Base-by-base conservation (phyloP, 768 basidiomycete species). In the Solioccasus polychromus region DNA sequence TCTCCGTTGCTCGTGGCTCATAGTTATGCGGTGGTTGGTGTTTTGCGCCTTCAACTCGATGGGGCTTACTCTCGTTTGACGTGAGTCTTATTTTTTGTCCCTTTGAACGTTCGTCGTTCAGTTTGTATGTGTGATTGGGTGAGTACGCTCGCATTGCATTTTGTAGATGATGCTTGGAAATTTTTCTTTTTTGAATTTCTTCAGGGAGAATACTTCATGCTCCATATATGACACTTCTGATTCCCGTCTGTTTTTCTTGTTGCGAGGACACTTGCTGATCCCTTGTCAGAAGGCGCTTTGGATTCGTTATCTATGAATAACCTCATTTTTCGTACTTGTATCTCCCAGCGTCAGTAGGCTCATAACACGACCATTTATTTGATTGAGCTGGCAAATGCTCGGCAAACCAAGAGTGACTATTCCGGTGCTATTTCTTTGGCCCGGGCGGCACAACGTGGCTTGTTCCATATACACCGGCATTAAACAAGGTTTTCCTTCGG, bases 31-130 rank as follows among this genome's bases (percentile, higher is more conserved):
- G 82, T 88, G 80, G 82, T 76, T 51, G 74, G 71, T 64, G 47
- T 59, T 62, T 56, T 34, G 25, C 24, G 71, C 75, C 75, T 68
- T 80, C 75, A 86, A 87, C 87, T 76, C 80, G 89, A 89, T 88
- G 87, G 87, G 87, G 87, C 87, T 89, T 83, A 88, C 85, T 88
- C 83, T 87, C 77, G 65, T 71, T 71, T 79, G 81, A 77, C 81
- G 74, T 70, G 64, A 58, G 54, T 37, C 17, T 54, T 25, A 24
- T 32, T 42, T 20, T 32, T 23, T 19, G 11, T 52, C 59, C 48
- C 19, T 48, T 39, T 49, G 78, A 74, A 74, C 79, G 67, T 70
- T 83, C 66, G 73, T 59, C 69, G 77, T 77, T 77, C 72, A 42
- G 56, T 5, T 57, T 23, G 40, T 35, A 23, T 37, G 19, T 43